Percentiles rank a stretch among this genome's conserved stretches.
These are phyloP conservation scores for Zizania palustris DNA, from an alignment of 202 grass and related monocot species.

Conservation along the genomic window DNA sequence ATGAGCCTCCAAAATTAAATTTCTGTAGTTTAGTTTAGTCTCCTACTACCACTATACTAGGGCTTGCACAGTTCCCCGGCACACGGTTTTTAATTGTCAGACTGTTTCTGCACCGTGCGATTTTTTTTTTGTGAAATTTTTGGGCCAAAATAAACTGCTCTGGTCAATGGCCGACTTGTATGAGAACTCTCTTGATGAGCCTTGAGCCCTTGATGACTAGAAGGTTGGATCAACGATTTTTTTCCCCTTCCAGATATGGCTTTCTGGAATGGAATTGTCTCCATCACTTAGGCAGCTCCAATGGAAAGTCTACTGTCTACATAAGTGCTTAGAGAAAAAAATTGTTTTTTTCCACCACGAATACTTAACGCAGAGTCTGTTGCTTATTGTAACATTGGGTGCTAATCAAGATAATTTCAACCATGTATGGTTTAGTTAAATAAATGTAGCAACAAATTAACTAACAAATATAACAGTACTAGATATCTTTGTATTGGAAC, in stretches of 20 bases:
- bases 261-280: too few relatives aligned
- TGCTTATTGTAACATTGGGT: too few relatives aligned
- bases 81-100: constrained; percentile 24
- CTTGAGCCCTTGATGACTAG: not conserved
- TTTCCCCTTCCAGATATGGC: not conserved
- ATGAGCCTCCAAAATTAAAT: not conserved
- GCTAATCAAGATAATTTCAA: too few relatives aligned
- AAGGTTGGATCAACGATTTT: not conserved
- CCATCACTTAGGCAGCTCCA: not conserved
- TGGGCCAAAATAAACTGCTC: not conserved
- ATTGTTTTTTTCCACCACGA: too few relatives aligned
- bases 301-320: too few relatives aligned
- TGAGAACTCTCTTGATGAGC: not conserved
- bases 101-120: not conserved
- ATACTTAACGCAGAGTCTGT: too few relatives aligned
- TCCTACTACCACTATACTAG: not conserved
- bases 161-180: constrained; percentile 17
- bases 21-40: not conserved
- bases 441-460: too few relatives aligned
- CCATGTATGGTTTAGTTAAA: too few relatives aligned
- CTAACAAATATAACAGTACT: too few relatives aligned
- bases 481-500: too few relatives aligned
- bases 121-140: not conserved
- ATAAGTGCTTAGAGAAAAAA: too few relatives aligned
- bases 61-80: not conserved